Evolutionary conservation across 495 filamentous ascomycete genomes (phyloP).

Genomic region (Articulospora tetracladia): DNA sequence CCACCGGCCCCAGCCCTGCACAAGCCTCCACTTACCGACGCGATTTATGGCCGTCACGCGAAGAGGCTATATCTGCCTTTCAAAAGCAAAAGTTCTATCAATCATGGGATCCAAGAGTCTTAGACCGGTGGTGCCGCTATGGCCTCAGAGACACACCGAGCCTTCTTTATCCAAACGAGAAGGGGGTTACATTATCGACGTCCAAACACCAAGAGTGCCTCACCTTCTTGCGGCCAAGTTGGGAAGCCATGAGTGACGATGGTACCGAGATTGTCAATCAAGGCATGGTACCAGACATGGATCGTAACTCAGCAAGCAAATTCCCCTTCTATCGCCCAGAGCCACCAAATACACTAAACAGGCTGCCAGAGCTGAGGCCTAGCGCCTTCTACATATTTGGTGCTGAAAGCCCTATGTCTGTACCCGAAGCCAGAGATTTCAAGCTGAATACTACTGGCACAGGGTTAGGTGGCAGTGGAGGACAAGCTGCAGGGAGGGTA

Average conservation of each 20-base stretch:
- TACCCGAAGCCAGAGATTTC: conserved; percentile 41
- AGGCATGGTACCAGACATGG: conserved; percentile 21
- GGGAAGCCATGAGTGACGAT: conserved; percentile 29
- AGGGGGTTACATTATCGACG: conserved; percentile 49
- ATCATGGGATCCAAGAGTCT: conserved; percentile 68
- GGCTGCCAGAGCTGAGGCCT: conserved; percentile 68
- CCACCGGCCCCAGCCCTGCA: conserved; percentile 28
- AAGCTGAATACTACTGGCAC: conserved; percentile 64
- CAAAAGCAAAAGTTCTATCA: conserved; percentile 55
- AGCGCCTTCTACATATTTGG: conserved; percentile 84
- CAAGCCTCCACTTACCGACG: conserved; percentile 58
- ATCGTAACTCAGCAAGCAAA: conserved; percentile 21
- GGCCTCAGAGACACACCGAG: conserved; percentile 65
- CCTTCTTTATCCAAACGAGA: conserved; percentile 46
- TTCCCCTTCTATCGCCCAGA: conserved; percentile 78
- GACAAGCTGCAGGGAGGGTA: conserved; percentile 61
- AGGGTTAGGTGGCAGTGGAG: conserved; percentile 67
- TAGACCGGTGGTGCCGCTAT: conserved; percentile 60
- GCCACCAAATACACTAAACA: conserved; percentile 52
- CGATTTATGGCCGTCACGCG: conserved; percentile 68
- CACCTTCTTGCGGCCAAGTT: conserved; percentile 58
- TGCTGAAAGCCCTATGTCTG: conserved; percentile 56
- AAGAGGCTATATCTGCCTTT: conserved; percentile 58
- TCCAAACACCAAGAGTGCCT: conserved; percentile 61
- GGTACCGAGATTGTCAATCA: conserved; percentile 27